Percentiles rank a stretch among this genome's conserved stretches.
phyloP scores from a whole-genome alignment of 306 rosid genomes.

The Citrullus colocynthis region DNA sequence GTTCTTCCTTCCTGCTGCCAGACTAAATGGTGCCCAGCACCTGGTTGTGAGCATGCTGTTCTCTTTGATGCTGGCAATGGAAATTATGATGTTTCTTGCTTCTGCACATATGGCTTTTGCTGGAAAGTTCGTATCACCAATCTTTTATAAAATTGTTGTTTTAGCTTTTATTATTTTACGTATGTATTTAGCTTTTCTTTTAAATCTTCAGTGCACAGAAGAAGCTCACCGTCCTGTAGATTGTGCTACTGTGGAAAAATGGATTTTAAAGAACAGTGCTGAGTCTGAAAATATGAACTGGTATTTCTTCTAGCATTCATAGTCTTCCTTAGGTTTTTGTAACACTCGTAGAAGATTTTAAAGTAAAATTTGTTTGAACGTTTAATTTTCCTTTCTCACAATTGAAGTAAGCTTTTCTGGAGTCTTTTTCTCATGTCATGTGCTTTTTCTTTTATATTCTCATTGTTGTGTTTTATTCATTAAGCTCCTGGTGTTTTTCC shows the following conservation, averaged over 20 bases:
- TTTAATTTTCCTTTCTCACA: not conserved
- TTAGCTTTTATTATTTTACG: not conserved
- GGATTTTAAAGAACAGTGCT: conserved; percentile 58
- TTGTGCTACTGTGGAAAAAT: conserved; percentile 57
- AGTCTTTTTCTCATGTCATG: not conserved
- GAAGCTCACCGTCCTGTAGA: conserved; percentile 90
- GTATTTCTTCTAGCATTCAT: not conserved
- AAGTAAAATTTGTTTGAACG: not conserved
- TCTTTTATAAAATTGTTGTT: not conserved
- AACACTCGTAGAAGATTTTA: not conserved
- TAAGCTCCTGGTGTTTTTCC: not conserved
- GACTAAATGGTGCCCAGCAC: conserved; percentile 94
- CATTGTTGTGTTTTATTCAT: not conserved
- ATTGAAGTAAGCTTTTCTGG: not conserved
- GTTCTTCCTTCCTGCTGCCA: conserved; percentile 6
- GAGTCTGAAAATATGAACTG: conserved; percentile 77
- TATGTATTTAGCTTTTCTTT: not conserved
- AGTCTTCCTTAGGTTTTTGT: not conserved
- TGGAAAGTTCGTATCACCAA: conserved; percentile 34
- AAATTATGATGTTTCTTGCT: conserved; percentile 52
- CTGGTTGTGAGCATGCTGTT: conserved; percentile 64
- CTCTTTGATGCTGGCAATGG: conserved; percentile 44
- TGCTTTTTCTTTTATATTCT: not conserved
- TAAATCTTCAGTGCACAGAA: conserved; percentile 34
- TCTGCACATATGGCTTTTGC: conserved; percentile 58